These are phyloP conservation scores for Canavalia gladiata DNA, from an alignment of 306 rosid genomes.

Conservation along the genomic window DNA sequence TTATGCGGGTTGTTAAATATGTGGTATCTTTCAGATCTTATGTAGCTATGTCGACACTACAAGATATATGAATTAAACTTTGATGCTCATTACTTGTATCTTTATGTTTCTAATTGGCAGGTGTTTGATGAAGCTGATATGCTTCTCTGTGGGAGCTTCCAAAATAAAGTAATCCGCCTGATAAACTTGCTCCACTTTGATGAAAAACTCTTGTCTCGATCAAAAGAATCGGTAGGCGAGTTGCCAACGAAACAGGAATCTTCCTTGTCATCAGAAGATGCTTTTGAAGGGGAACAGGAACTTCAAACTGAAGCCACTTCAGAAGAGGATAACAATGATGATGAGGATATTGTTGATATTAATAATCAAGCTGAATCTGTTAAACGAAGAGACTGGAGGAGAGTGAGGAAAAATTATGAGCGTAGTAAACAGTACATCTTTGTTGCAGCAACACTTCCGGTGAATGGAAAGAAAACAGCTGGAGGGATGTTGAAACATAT, in stretches of 20 bases:
- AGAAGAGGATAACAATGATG: constrained; percentile 65
- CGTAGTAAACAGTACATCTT: constrained; percentile 94
- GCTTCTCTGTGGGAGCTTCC: constrained; percentile 96
- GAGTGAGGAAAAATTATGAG: constrained; percentile 76
- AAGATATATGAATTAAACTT: not conserved
- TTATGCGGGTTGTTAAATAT: constrained; percentile 79
- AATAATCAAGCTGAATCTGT: constrained; percentile 53
- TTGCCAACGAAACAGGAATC: constrained; percentile 55
- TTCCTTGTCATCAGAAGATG: constrained; percentile 51
- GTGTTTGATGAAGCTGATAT: constrained; percentile 99
- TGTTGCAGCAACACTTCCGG: constrained; percentile 98
- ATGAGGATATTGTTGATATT: constrained; percentile 51
- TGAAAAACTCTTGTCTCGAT: constrained; percentile 75
- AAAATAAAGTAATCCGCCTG: constrained; percentile 90
- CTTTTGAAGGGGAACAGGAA: constrained; percentile 64
- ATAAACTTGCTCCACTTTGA: constrained; percentile 87
- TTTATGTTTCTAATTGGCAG: constrained; percentile 55
- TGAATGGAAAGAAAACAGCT: constrained; percentile 95
- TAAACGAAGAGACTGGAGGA: constrained; percentile 74
- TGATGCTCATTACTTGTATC: constrained; percentile 14
- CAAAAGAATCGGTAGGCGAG: constrained; percentile 57
- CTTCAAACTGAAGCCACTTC: constrained; percentile 52
- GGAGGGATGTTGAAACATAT: constrained; percentile 79
- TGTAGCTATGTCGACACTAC: not conserved
- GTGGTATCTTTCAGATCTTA: constrained; percentile 68